Percentiles rank a stretch among this genome's conserved stretches.
phyloP scores from a whole-genome alignment of 106 monocot species.

The Allium sativum region DNA sequence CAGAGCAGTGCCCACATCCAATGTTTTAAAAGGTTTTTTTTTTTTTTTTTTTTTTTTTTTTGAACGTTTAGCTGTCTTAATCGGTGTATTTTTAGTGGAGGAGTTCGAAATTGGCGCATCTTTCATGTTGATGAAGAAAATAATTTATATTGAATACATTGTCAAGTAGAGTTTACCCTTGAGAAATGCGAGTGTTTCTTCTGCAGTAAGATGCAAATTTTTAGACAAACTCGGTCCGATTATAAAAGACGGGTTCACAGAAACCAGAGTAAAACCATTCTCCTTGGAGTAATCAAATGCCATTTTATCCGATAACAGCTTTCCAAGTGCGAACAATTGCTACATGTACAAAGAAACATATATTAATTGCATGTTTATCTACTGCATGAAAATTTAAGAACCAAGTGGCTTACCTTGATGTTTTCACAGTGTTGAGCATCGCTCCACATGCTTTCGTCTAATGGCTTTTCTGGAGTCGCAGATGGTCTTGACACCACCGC shows the following conservation, averaged over 20 bases:
- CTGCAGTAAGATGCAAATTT: conserved; percentile 41
- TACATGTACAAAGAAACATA: conserved; percentile 1
- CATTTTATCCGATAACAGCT: conserved; percentile 63
- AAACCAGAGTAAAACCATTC: conserved; percentile 58
- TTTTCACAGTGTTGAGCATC: too few species aligned
- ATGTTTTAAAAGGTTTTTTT: neutral
- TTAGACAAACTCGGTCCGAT: conserved; percentile 55
- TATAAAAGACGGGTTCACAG: conserved; percentile 62
- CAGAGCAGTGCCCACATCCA: neutral
- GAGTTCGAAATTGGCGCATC: too few species aligned
- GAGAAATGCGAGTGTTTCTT: conserved; percentile 48
- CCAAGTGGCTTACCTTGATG: too few species aligned
- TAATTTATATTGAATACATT: too few species aligned
- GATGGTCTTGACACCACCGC: neutral
- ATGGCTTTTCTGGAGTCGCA: too few species aligned
- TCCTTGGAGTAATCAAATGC: conserved; percentile 69
- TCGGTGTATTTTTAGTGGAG: too few species aligned
- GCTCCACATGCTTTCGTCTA: too few species aligned
- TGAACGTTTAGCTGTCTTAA: neutral
- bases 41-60: too few species aligned
- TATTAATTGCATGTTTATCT: too few species aligned
- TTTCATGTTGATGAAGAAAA: too few species aligned
- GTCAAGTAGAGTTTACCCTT: conserved; percentile 25
- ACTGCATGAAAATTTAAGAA: too few species aligned
- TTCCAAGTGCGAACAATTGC: conserved; percentile 74